Conservation (phyloP, 768 basidiomycete species). For the Boletus barrowsii region DNA sequence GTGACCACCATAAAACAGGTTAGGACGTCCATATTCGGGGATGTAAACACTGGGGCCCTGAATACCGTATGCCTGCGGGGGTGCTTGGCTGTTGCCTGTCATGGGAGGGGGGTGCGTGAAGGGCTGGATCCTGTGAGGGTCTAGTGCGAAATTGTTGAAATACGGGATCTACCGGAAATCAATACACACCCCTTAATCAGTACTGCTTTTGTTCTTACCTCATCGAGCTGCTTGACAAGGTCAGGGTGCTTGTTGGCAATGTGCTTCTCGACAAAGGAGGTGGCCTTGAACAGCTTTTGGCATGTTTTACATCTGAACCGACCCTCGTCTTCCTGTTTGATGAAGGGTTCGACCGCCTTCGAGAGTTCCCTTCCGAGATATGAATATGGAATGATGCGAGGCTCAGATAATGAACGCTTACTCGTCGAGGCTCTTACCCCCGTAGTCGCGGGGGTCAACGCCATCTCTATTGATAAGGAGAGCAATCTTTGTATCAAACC, state of each 20-base stretch:
- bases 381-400: constrained; percentile 13
- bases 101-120: constrained; percentile 74
- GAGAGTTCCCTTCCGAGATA: constrained; percentile 63
- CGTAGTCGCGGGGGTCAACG: constrained; percentile 84
- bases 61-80: constrained; percentile 83
- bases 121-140: constrained; percentile 89
- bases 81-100: constrained; percentile 68
- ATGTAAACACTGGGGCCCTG: constrained; percentile 58
- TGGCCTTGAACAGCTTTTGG: constrained; percentile 96
- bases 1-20: constrained; percentile 39
- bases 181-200: constrained; percentile 9
- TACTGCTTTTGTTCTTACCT: constrained; percentile 48
- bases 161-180: constrained; percentile 62
- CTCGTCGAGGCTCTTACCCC: constrained; percentile 89
- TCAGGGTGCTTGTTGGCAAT: constrained; percentile 93
- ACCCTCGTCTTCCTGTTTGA: constrained; percentile 95
- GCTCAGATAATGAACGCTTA: constrained; percentile 40
- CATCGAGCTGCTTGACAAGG: constrained; percentile 76
- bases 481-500: constrained; percentile 83
- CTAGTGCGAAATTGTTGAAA: constrained; percentile 95
- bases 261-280: constrained; percentile 96
- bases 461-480: constrained; percentile 74
- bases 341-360: constrained; percentile 70
- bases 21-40: constrained; percentile 40
- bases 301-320: constrained; percentile 97